Evolutionary conservation across 2,329 filamentous ascomycete genomes (phyloP), one percentile per base, ranked within the genome.

Genomic region (Trichophyton verrucosum): DNA sequence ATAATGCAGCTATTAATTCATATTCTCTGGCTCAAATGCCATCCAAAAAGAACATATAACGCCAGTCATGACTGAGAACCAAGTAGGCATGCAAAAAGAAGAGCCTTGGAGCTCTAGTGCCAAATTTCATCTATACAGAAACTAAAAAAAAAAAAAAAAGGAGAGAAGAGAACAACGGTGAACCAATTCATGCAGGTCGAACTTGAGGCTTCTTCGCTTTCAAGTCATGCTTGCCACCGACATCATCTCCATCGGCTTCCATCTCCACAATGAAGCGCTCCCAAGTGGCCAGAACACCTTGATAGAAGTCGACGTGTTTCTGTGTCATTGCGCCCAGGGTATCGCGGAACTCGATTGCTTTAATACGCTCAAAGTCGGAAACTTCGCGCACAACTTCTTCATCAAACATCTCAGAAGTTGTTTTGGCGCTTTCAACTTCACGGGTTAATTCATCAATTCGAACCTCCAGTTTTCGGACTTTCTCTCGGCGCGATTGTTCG

Each of bases 331-430:
- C 85, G 1, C 89, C 90, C 57, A 99, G 80, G 67, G 94, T 91
- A 65, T 87, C 83, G 73, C 89, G 89, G 75, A 99, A 95, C 78
- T 99, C 92, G 47, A 89, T 80, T 44, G 89, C 85, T 79, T 99
- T 99, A 80, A 97, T 97, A 61, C 91, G 83, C 76, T 99, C 94
- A 75, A 99, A 99, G 71, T 96, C 91, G 20, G 82, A 82, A 0
- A 96, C 89, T 73, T 99, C 94, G 69, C 89, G 87, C 49, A 97
- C 87, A 1, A 96, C 92, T 75, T 96, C 91, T 71, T 96, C 91
- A 73, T 96, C 94, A 69, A 99, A 99, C 71, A 90, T 86, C 74
- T 97, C 91, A 58, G 86, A 90, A 13, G 87, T 89, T 70, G 86
- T 87, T 75, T 91, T 91, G 4, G 94, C 89, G 51, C 83, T 83